Base-by-base conservation (phyloP, 257 asterid species). In the Plantago elongata region DNA sequence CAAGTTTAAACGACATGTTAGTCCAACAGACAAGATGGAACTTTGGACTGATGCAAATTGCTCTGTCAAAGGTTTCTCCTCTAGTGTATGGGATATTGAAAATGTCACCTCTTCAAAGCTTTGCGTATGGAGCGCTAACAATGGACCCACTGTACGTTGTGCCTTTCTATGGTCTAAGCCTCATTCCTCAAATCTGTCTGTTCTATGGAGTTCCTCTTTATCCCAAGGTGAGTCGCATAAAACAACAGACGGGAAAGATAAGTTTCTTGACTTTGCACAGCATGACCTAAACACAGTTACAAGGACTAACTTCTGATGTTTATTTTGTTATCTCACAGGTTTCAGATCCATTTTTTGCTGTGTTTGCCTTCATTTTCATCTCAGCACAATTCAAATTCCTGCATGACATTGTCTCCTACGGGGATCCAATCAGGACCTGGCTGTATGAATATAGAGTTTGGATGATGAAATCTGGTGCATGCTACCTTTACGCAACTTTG, bases 401-500 rank as follows among this genome's bases (percentile, higher is more conserved):
- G 18, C 78, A 81, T 47, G 91, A 89, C 56, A 80, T 84, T 3
- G 11, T 82, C 11, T 66, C 67, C 0, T 54, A 60, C 0, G 85
- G 91, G 8, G 72, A 82, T 10, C 67, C 97, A 22, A 45, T 80
- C n/a, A 62, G 51, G 14, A 75, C 79, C 42, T 81, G 86, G 72
- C 67, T 81, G 62, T 81, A 79, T 11, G 96, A 83, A 49, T 73
- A 74, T 37, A 71, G 94, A 45, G 69, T 81, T 34, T 88, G 89
- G 89, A 74, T 81, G 92, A 78, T 85, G 70, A 85, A 74, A 66
- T 68, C 82, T 0, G 81, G 78, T 9, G 64, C 95, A 13, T 74
- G 79, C 44, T 83, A 82, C 66, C 54, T 81, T 5, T 81, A 71
- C 50, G 96, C 84, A 27, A 57, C 78, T 47, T 1, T 83, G 15